Conservation (phyloP, 441 rosid genomes). For the Isatis lusitanica region DNA sequence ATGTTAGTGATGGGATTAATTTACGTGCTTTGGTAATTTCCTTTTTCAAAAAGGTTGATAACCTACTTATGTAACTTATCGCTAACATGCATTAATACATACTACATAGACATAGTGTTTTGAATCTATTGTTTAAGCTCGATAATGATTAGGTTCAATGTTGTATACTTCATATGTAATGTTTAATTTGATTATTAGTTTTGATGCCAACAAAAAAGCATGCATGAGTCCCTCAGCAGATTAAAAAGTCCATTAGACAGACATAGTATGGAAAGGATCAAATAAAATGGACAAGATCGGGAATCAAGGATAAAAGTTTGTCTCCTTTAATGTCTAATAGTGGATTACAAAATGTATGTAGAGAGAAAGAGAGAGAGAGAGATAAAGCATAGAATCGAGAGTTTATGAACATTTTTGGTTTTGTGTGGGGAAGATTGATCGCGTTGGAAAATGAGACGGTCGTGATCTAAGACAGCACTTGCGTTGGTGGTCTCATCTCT, state of each 20-base stretch:
- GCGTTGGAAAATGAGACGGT: constrained; percentile 60
- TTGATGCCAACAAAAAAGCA: not conserved
- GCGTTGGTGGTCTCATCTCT: constrained; percentile 72
- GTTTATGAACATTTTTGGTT: constrained; percentile 21
- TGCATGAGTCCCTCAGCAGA: not conserved
- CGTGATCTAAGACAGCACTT: constrained; percentile 57
- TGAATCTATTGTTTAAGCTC: not conserved
- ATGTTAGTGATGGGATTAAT: not conserved
- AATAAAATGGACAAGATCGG: constrained; percentile 42
- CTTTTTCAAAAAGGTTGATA: no score
- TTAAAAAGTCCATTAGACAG: constrained; percentile 17
- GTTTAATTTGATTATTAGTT: not conserved
- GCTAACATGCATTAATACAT: not conserved
- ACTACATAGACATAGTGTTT: not conserved
- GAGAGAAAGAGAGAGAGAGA: not conserved
- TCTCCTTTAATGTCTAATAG: constrained; percentile 35
- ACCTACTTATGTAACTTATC: not conserved
- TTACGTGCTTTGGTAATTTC: not conserved
- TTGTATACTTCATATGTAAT: constrained; percentile 3
- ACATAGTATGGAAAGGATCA: constrained; percentile 33
- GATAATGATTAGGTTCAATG: no score
- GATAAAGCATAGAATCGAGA: constrained; percentile 2
- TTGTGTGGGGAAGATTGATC: constrained; percentile 31
- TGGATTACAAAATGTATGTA: constrained; percentile 7
- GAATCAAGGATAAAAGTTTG: constrained; percentile 49